These are phyloP conservation scores for Leishmania lainsoni DNA, from an alignment of 208 protist genomes.

Conservation along the genomic window DNA sequence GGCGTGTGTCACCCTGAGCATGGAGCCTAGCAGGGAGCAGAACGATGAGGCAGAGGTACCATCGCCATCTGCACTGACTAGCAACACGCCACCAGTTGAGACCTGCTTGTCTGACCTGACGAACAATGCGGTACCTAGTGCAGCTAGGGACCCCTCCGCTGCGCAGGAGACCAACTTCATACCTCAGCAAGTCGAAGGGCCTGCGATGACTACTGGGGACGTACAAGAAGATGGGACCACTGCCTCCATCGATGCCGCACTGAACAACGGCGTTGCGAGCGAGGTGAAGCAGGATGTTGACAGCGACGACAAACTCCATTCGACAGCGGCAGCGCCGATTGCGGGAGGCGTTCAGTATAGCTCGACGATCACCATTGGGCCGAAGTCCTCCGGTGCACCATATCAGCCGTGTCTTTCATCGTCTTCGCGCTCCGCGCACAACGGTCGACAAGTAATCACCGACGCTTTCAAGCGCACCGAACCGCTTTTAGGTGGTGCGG, in stretches of 20 bases:
- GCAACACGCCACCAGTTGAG: neutral
- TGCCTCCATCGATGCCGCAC: too few relatives aligned
- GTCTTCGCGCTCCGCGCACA: neutral
- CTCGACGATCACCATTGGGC: neutral
- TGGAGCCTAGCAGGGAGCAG: neutral
- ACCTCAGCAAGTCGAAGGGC: neutral
- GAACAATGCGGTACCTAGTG: neutral
- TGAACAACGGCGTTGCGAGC: neutral
- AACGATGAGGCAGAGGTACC: neutral
- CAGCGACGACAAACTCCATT: neutral
- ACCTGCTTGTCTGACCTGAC: neutral
- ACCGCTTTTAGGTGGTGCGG: neutral
- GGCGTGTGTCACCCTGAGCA: neutral
- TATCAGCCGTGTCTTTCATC: neutral
- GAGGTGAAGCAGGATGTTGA: neutral
- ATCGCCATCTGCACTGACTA: neutral
- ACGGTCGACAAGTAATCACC: neutral
- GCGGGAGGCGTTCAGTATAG: neutral
- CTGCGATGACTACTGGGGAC: neutral
- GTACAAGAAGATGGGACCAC: neutral
- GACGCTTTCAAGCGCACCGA: slow-evolving; percentile 8
- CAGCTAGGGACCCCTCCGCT: neutral
- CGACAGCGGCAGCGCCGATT: too few relatives aligned
- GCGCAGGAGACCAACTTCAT: neutral
- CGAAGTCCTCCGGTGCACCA: too few relatives aligned